A percentile compares a stretch with the other conserved stretches of the same genome.
These are phyloP conservation scores for Colletotrichum echinochloae DNA, from an alignment of 2,329 filamentous ascomycete species.

Conservation along the genomic window DNA sequence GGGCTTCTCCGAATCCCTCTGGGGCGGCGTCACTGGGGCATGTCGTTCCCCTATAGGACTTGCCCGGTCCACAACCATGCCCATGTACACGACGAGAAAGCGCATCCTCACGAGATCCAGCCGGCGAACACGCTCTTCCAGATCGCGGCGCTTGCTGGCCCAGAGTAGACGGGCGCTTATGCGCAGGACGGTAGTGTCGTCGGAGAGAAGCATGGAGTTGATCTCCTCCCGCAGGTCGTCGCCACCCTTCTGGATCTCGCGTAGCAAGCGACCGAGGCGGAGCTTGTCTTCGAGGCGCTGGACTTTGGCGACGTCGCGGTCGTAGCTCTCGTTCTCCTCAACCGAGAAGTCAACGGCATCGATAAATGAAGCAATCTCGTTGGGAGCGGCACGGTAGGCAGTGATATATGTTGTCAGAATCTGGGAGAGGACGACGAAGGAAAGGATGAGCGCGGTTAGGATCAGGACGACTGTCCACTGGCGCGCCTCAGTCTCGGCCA, in stretches of 20 bases:
- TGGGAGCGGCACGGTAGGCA: conserved; percentile 69
- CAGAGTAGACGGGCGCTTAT: conserved; percentile 66
- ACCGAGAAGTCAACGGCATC: conserved; percentile 72
- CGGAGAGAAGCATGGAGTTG: conserved; percentile 60
- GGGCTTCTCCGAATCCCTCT: conserved; percentile 49
- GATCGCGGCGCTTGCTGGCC: conserved; percentile 64
- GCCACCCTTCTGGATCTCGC: conserved; percentile 71
- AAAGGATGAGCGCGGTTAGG: conserved; percentile 68
- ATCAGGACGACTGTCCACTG: conserved; percentile 70
- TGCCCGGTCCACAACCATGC: conserved; percentile 61
- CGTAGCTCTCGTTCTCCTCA: conserved; percentile 73
- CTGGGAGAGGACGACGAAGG: conserved; percentile 66
- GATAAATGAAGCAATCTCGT: conserved; percentile 68
- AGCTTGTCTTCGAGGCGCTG: conserved; percentile 72
- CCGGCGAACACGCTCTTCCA: conserved; percentile 69
- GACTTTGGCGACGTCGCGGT: conserved; percentile 69
- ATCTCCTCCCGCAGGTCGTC: conserved; percentile 73
- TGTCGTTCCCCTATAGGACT: conserved; percentile 45
- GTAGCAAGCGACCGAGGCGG: conserved; percentile 67
- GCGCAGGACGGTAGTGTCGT: conserved; percentile 54
- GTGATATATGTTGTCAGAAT: conserved; percentile 63
- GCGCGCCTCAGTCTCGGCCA: conserved; percentile 63
- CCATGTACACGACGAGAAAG: conserved; percentile 74
- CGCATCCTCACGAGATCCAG: conserved; percentile 73
- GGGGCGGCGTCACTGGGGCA: conserved; percentile 30